phyloP scores from a whole-genome alignment of 345 rosid species.

The Lepidium aucheri region DNA sequence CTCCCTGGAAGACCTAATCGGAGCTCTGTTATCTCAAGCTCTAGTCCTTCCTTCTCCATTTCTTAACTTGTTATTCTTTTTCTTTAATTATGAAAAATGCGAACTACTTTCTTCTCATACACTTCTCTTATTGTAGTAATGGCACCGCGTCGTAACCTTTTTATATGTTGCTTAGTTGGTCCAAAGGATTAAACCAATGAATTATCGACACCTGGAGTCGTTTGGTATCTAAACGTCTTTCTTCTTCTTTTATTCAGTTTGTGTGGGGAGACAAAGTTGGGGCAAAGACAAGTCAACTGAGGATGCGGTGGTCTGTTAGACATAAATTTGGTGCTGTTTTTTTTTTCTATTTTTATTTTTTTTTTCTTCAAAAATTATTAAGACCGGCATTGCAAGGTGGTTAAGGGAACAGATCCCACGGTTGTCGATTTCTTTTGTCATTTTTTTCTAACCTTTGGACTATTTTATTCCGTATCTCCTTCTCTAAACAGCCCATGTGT shows the following conservation, averaged over 20 bases:
- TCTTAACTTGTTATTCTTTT: neutral
- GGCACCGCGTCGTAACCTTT: conserved; percentile 23
- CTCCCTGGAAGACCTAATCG: conserved; percentile 60
- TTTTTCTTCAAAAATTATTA: neutral
- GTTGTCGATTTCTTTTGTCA: conserved; percentile 13
- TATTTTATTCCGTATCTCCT: conserved; percentile 6
- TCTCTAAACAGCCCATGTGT: conserved; percentile 28
- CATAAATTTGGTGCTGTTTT: conserved; percentile 24
- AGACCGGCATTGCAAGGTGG: conserved; percentile 30
- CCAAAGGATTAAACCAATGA: conserved; percentile 1
- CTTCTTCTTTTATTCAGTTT: neutral
- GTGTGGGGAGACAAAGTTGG: conserved; percentile 26
- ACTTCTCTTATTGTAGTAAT: conserved; percentile 27
- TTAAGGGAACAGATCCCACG: conserved; percentile 34
- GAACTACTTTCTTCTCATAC: conserved; percentile 31
- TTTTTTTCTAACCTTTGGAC: conserved; percentile 21
- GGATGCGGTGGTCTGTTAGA: conserved; percentile 35
- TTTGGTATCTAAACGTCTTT: conserved; percentile 18
- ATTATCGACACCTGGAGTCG: conserved; percentile 10
- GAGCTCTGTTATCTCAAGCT: conserved; percentile 81
- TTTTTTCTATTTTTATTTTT: neutral
- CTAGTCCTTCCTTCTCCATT: conserved; percentile 34
- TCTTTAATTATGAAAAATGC: too few species aligned
- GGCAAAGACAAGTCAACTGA: conserved; percentile 31
- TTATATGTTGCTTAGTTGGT: conserved; percentile 26